phyloP scores from a whole-genome alignment of 2,329 filamentous ascomycete genomes.

The Fusarium staphyleae region DNA sequence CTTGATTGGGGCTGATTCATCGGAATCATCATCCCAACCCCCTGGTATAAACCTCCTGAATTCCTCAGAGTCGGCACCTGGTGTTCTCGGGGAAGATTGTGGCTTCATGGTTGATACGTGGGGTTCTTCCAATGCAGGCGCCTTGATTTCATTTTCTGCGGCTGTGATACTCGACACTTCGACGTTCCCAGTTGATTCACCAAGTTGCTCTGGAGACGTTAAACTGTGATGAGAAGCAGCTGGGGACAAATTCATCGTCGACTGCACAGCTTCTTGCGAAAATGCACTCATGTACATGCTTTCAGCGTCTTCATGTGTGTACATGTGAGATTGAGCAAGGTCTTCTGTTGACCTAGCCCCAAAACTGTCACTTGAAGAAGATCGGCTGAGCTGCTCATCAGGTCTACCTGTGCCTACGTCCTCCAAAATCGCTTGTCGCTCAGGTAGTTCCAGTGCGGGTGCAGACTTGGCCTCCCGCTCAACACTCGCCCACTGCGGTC shows the following conservation, averaged over 20 bases:
- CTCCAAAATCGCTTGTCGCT: conserved; percentile 25
- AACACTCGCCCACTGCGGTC: conserved; percentile 30
- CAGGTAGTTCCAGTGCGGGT: conserved; percentile 28
- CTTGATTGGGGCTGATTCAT: conserved; percentile 23
- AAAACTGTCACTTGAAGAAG: conserved; percentile 26
- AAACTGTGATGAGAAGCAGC: conserved; percentile 15
- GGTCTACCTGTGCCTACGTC: conserved; percentile 8
- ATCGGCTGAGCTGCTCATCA: conserved; percentile 18
- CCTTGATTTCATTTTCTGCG: conserved; percentile 3
- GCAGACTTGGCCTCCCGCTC: conserved; percentile 32
- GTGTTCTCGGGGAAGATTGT: background rate
- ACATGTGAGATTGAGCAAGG: conserved; percentile 71
- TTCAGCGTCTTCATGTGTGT: conserved; percentile 80
- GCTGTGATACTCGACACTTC: background rate
- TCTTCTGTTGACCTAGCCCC: conserved; percentile 51
- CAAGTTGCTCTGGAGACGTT: background rate
- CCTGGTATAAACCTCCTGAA: conserved; percentile 55
- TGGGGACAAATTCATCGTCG: conserved; percentile 3
- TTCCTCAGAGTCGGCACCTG: conserved; percentile 9
- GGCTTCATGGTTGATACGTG: conserved; percentile 1
- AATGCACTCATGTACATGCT: conserved; percentile 87
- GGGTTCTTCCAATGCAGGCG: background rate
- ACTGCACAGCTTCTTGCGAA: conserved; percentile 54
- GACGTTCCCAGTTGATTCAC: background rate
- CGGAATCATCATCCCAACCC: conserved; percentile 55